phyloP scores from a whole-genome alignment of 176 grass and related monocot species.

The Aegilops umbellulata region DNA sequence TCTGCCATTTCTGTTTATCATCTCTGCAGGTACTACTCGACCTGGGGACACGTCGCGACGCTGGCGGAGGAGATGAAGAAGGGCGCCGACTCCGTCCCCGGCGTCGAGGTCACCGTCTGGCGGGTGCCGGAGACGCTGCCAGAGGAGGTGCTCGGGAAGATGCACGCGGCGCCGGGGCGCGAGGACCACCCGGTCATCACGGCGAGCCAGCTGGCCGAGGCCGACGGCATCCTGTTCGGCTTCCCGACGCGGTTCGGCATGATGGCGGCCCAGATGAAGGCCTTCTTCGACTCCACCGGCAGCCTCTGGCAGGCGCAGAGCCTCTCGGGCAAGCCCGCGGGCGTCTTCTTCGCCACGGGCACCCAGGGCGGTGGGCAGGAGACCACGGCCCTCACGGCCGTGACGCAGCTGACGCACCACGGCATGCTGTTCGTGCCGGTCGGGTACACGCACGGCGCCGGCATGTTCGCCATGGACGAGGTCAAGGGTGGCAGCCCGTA shows the following conservation, averaged over 20 bases:
- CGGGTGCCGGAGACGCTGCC: slow-evolving; percentile 2
- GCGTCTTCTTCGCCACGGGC: slow-evolving; percentile 78
- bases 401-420: slow-evolving; percentile 12
- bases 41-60: slow-evolving; percentile 7
- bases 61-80: slow-evolving; percentile 11
- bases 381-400: slow-evolving; percentile 41
- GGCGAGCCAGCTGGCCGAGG: not conserved
- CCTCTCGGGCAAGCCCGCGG: slow-evolving; percentile 70
- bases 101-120: slow-evolving; percentile 1
- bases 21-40: not conserved
- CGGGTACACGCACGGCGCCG: slow-evolving; percentile 2
- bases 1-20: not conserved
- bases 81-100: not conserved
- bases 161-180: slow-evolving; percentile 2
- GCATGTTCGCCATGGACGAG: slow-evolving; percentile 18
- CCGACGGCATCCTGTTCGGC: slow-evolving; percentile 7
- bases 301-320: slow-evolving; percentile 48
- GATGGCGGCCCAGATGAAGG: slow-evolving; percentile 67
- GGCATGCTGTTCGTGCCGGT: slow-evolving; percentile 24
- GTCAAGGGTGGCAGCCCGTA: slow-evolving; percentile 2
- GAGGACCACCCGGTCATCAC: slow-evolving; percentile 13
- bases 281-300: slow-evolving; percentile 57
- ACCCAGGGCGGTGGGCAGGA: slow-evolving; percentile 87
- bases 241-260: slow-evolving; percentile 45
- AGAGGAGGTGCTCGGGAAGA: slow-evolving; percentile 12